Conservation (phyloP, 2,329 filamentous ascomycete genomes). For the Bipolaris oryzae region DNA sequence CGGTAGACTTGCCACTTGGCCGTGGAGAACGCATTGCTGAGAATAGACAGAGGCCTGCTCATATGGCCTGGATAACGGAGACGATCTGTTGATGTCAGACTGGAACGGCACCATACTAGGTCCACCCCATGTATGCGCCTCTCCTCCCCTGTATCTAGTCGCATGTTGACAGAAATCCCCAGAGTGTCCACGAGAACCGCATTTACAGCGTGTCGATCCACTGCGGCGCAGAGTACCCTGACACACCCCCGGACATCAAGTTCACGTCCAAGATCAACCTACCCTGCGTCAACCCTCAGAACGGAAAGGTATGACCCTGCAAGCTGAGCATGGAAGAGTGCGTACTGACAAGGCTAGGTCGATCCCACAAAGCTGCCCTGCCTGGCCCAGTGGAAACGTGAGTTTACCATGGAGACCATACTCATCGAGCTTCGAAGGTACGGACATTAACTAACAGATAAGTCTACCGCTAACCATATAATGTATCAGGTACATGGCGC, state of each 20-base stretch:
- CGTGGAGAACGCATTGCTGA: conserved; percentile 10
- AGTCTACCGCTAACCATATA: conserved; percentile 9
- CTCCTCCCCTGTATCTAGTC: background rate
- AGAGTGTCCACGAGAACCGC: conserved; percentile 97
- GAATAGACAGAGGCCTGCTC: conserved; percentile 81
- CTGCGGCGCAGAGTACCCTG: conserved; percentile 88
- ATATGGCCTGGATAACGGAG: conserved; percentile 90
- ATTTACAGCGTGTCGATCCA: conserved; percentile 99
- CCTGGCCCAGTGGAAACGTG: conserved; percentile 86
- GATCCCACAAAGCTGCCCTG: conserved; percentile 84
- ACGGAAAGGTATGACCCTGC: conserved; percentile 66
- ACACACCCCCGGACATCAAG: conserved; percentile 84
- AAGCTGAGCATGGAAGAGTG: background rate
- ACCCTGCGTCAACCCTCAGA: conserved; percentile 84
- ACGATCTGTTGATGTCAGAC: conserved; percentile 95
- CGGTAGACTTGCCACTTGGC: conserved; percentile 10
- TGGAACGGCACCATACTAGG: conserved; percentile 99
- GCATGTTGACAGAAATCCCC: conserved; percentile 17
- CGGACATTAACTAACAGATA: conserved; percentile 23
- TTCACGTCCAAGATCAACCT: conserved; percentile 96
- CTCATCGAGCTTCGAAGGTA: conserved; percentile 84
- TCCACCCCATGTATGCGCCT: conserved; percentile 80
- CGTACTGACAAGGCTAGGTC: conserved; percentile 60
- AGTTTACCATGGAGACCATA: conserved; percentile 94
- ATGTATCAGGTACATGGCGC: conserved; percentile 82